phyloP scores from a whole-genome alignment of 371 early-diverging fungal genomes.

The Mortierella sp. region DNA sequence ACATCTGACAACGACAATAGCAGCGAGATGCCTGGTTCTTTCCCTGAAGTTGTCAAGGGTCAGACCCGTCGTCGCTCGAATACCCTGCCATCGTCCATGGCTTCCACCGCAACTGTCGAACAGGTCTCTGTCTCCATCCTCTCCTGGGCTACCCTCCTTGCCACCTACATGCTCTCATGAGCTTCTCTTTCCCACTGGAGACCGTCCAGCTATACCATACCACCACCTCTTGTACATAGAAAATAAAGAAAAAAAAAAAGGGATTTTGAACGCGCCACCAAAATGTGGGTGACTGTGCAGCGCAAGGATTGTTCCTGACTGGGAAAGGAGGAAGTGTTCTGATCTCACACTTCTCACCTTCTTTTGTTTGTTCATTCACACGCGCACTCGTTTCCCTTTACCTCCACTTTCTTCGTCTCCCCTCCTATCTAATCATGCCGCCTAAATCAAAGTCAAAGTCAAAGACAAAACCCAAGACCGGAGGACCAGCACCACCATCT shows the following conservation, averaged over 20 bases:
- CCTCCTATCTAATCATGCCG: not conserved
- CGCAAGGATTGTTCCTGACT: not conserved
- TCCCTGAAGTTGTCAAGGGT: not conserved
- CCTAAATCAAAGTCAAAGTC: constrained; percentile 28
- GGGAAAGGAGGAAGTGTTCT: not conserved
- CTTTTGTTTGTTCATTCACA: not conserved
- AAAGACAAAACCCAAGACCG: constrained; percentile 13
- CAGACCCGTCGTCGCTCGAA: not conserved
- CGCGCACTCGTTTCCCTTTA: not conserved
- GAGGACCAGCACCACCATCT: not conserved
- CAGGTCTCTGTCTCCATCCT: constrained; percentile 41
- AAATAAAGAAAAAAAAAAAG: constrained; percentile 9
- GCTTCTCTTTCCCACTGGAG: not conserved
- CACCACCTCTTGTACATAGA: not conserved
- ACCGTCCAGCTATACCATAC: not conserved
- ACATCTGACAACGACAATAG: not conserved
- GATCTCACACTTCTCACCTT: not conserved
- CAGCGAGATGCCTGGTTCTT: constrained; percentile 1
- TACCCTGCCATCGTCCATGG: constrained; percentile 10
- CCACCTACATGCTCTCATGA: constrained; percentile 47
- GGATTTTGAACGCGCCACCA: too few relatives aligned
- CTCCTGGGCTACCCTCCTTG: constrained; percentile 48
- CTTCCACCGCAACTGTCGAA: constrained; percentile 8
- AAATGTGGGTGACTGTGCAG: not conserved
- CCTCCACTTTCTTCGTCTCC: not conserved